Evolutionary conservation across 305 asterid genomes (phyloP).

Genomic region (Petunia hybrid): DNA sequence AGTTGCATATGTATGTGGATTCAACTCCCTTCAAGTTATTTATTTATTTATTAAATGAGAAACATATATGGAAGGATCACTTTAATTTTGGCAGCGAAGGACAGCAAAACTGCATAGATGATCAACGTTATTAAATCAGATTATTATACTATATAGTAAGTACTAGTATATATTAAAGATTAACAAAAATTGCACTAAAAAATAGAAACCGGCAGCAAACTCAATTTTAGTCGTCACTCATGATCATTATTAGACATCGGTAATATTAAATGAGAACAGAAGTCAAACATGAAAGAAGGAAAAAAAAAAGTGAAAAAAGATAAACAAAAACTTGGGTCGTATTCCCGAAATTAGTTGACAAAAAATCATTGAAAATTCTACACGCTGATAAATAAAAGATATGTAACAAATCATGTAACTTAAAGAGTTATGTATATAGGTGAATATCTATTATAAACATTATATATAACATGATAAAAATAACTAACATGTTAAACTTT

Average conservation of each 20-base stretch:
- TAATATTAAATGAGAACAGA: slow-evolving; percentile 20
- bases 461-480: too few species aligned
- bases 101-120: slow-evolving; percentile 43
- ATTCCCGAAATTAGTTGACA: background rate
- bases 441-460: too few species aligned
- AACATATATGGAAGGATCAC: slow-evolving; percentile 14
- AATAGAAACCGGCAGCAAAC: slow-evolving; percentile 41
- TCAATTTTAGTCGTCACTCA: slow-evolving; percentile 31
- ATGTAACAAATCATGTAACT: too few species aligned
- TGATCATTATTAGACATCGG: slow-evolving; percentile 36
- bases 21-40: slow-evolving; percentile 44
- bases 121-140: slow-evolving; percentile 47
- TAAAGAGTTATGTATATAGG: too few species aligned
- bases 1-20: slow-evolving; percentile 27
- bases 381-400: too few species aligned
- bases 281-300: slow-evolving; percentile 29
- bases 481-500: too few species aligned
- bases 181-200: slow-evolving; percentile 4
- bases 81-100: slow-evolving; percentile 34
- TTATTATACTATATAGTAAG: too few species aligned
- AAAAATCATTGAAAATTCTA: too few species aligned
- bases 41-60: slow-evolving; percentile 33
- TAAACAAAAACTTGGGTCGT: background rate
- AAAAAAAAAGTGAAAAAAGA: background rate
- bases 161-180: background rate